Evolutionary conservation across 2,329 filamentous ascomycete species (phyloP).

Genomic region (Penicillium olsonii): DNA sequence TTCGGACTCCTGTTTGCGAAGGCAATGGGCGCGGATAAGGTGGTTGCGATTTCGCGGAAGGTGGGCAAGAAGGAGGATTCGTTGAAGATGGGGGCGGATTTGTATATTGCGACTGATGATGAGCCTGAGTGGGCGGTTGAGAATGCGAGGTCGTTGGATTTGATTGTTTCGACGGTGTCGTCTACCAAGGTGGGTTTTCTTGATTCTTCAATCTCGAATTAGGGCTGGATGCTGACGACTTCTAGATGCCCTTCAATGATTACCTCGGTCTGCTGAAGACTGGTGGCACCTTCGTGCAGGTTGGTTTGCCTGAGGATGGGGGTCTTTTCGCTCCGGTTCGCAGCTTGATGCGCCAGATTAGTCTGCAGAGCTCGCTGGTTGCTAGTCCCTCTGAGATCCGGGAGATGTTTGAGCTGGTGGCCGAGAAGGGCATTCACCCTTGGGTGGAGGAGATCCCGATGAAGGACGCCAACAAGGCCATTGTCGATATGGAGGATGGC

Average conservation of each 20-base stretch:
- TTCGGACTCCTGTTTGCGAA: constrained; percentile 71
- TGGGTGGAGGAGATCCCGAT: constrained; percentile 47
- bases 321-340: constrained; percentile 57
- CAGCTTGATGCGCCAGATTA: constrained; percentile 57
- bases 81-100: constrained; percentile 56
- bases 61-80: constrained; percentile 55
- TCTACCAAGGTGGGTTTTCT: constrained; percentile 46
- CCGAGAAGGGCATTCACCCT: constrained; percentile 40
- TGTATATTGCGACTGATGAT: constrained; percentile 59
- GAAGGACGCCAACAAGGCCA: constrained; percentile 46
- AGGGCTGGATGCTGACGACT: not conserved
- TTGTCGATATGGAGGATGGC: constrained; percentile 47
- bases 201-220: not conserved
- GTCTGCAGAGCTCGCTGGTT: constrained; percentile 51
- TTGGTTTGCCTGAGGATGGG: constrained; percentile 65
- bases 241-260: constrained; percentile 60
- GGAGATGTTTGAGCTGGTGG: constrained; percentile 48
- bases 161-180: constrained; percentile 60
- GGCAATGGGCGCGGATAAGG: constrained; percentile 68
- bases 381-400: constrained; percentile 44
- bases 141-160: constrained; percentile 52
- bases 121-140: constrained; percentile 56
- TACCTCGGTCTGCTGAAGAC: constrained; percentile 63
- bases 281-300: constrained; percentile 64
- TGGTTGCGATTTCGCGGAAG: constrained; percentile 59